Percentiles rank a stretch among this genome's conserved stretches.
These are phyloP conservation scores for Irpex lacteus DNA, from an alignment of 1,284 basidiomycete genomes.

Conservation along the genomic window DNA sequence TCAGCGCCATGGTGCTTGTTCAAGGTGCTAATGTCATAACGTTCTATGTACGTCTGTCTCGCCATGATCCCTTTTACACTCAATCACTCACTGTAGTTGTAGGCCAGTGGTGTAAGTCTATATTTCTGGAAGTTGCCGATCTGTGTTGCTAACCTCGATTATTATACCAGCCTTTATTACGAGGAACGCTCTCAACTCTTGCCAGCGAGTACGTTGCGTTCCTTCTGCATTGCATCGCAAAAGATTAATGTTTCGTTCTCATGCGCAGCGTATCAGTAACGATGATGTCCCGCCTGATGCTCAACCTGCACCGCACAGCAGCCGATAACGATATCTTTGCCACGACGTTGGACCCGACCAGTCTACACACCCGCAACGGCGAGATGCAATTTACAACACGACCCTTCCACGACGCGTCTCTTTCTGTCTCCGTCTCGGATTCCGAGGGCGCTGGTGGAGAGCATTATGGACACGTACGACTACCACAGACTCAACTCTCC, in stretches of 20 bases:
- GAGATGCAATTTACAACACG: neutral
- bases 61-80: neutral
- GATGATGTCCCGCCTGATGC: constrained; percentile 16
- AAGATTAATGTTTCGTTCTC: neutral
- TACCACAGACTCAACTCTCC: neutral
- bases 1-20: constrained; percentile 16
- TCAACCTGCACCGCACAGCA: constrained; percentile 12
- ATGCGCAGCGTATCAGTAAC: constrained; percentile 14
- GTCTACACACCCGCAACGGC: neutral
- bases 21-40: constrained; percentile 15
- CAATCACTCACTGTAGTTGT: neutral
- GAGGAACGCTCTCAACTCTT: constrained; percentile 13
- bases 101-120: neutral
- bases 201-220: constrained; percentile 7
- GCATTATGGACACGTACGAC: neutral
- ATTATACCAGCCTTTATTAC: neutral
- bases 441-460: neutral
- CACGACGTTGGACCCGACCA: neutral
- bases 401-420: neutral
- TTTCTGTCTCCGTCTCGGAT: neutral
- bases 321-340: neutral
- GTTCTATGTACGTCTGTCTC: constrained; percentile 14
- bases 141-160: neutral
- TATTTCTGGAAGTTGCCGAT: no score
- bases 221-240: neutral